Conservation (phyloP, 805 yeast genomes). For the Maudiozyma bulderi region DNA sequence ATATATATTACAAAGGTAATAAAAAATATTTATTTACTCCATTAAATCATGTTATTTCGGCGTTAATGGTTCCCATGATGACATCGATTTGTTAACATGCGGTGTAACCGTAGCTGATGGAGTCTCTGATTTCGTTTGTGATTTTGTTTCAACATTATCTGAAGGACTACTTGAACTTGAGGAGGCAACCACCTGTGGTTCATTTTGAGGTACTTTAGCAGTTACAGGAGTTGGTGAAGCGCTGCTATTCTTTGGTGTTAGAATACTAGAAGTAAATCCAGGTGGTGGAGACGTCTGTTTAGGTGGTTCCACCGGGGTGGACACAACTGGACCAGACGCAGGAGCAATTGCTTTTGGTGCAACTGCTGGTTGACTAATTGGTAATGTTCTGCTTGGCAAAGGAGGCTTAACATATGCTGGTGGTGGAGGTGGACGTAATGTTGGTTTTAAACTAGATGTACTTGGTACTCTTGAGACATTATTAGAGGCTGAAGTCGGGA, state of each 20-base stretch:
- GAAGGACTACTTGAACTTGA: background rate
- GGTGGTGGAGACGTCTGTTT: conserved; percentile 28
- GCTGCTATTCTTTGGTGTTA: conserved; percentile 27
- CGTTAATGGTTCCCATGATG: conserved; percentile 14
- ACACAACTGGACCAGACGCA: background rate
- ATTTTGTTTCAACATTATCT: background rate
- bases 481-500: background rate
- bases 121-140: background rate
- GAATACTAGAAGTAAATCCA: conserved; percentile 27
- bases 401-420: conserved; percentile 6
- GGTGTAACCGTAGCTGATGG: background rate
- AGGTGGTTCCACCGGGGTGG: background rate
- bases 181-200: too few species aligned
- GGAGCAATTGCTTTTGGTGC: background rate
- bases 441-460: conserved; percentile 3
- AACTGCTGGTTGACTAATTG: background rate
- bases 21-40: background rate
- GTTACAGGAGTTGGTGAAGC: conserved; percentile 1
- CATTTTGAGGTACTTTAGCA: background rate
- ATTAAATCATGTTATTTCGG: conserved; percentile 8
- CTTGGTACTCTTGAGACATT: background rate
- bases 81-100: conserved; percentile 4
- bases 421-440: conserved; percentile 16
- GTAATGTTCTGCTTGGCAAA: background rate
- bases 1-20: background rate